Evolutionary conservation across 176 grass and related monocot species (phyloP).

Genomic region (Oryza meyeriana): DNA sequence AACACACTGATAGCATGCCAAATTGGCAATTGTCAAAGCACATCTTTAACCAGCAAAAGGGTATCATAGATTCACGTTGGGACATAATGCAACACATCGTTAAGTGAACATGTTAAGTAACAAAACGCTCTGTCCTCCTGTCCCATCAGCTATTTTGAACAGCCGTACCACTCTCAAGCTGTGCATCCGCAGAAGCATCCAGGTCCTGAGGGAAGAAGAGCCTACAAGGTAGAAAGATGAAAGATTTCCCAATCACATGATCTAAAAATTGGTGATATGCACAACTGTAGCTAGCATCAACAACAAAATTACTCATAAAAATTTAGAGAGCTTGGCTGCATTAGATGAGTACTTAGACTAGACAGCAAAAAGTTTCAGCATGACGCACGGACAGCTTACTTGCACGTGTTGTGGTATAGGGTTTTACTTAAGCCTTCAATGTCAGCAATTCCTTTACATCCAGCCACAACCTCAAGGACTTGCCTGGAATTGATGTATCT

Average conservation of each 20-base stretch:
- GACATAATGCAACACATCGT: neutral
- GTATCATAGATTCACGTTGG: neutral
- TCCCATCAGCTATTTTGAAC: constrained; percentile 38
- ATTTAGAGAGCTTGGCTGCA: neutral
- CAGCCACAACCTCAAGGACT: constrained; percentile 85
- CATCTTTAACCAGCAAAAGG: neutral
- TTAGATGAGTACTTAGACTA: neutral
- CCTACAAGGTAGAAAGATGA: constrained; percentile 42
- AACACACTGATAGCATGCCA: neutral
- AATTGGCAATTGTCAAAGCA: neutral
- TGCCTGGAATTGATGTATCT: constrained; percentile 51
- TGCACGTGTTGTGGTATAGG: constrained; percentile 91
- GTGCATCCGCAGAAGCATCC: constrained; percentile 62
- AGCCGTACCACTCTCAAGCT: constrained; percentile 61
- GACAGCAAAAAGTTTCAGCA: neutral
- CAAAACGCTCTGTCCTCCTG: neutral
- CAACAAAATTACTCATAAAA: neutral
- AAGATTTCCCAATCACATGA: constrained; percentile 15
- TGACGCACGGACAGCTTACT: constrained; percentile 40
- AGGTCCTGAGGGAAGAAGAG: constrained; percentile 93
- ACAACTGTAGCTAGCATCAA: neutral
- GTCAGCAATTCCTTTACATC: constrained; percentile 83
- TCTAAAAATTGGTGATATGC: neutral
- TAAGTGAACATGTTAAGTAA: neutral
- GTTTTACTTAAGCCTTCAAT: constrained; percentile 75